A percentile compares a stretch with the other conserved stretches of the same genome.
Conservation (phyloP, 2,329 filamentous ascomycete species). For the Penicillium sp. region DNA sequence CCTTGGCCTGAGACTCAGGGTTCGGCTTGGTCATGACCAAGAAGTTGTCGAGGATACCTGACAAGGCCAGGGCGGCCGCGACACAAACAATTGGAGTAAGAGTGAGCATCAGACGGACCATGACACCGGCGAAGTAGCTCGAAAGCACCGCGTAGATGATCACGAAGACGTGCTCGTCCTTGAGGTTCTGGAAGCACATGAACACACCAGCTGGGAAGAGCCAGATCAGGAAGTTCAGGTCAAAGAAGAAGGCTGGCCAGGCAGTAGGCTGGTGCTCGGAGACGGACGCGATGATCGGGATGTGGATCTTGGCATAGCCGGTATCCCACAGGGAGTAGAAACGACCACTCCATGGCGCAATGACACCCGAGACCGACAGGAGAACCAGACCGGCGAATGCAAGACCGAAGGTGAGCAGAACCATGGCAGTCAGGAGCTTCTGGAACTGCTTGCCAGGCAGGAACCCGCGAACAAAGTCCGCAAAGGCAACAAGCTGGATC, state of each 20-base stretch:
- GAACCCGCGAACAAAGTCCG: slow-evolving; percentile 87
- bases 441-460: slow-evolving; percentile 93
- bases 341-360: slow-evolving; percentile 96
- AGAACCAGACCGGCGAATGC: slow-evolving; percentile 77
- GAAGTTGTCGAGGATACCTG: slow-evolving; percentile 87
- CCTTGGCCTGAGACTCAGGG: slow-evolving; percentile 48
- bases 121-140: slow-evolving; percentile 98
- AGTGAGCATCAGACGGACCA: slow-evolving; percentile 98
- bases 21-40: slow-evolving; percentile 69
- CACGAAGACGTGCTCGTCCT: slow-evolving; percentile 96
- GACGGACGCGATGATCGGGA: slow-evolving; percentile 99
- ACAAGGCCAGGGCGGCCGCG: slow-evolving; percentile 85
- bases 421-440: slow-evolving; percentile 78
- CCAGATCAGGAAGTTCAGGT: slow-evolving; percentile 98
- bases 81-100: slow-evolving; percentile 96
- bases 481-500: slow-evolving; percentile 88
- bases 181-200: slow-evolving; percentile 92
- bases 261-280: slow-evolving; percentile 99
- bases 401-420: slow-evolving; percentile 75
- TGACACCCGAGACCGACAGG: slow-evolving; percentile 84
- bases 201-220: slow-evolving; percentile 98
- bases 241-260: slow-evolving; percentile 99
- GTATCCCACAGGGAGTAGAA: slow-evolving; percentile 99
- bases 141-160: slow-evolving; percentile 96
- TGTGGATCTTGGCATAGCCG: slow-evolving; percentile 97